Evolutionary conservation across 192 early-diverging fungal genomes (phyloP), one percentile per base, ranked within the genome.

Genomic region (Backusella parvicylindrica): DNA sequence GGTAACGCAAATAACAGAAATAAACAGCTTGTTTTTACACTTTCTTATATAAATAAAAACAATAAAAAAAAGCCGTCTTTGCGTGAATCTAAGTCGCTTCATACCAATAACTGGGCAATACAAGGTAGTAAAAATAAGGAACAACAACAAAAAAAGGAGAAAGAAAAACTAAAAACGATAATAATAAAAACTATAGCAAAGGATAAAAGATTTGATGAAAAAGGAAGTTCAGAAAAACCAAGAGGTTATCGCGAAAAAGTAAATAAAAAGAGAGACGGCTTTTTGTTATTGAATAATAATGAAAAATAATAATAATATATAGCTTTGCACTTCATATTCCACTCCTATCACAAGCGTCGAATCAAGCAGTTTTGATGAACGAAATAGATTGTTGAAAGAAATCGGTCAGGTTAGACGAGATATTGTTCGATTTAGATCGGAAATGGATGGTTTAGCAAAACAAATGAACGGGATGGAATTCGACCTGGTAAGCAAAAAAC

Each of bases 391-490:
- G 12, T 28, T 75, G 28, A 49, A 18, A n/a, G 74, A 75, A 47
- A 67, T 75, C 35, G 33, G 49, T 66, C 40, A 75, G 50, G 72
- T 72, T 4, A 68, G 72, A 32, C n/a, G 70, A 49, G 65, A 78
- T 26, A 67, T 78, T 26, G 47, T 56, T 32, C 60, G 68, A 6
- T 69, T 78, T 26, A 68, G 77, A 60, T 38, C 73, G 32, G 43
- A 74, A 47, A 78, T 78, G 77, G 65, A 73, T 49, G 72, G 72
- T 63, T 63, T 78, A 21, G 70, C 77, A 40, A 78, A 74, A 37
- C 72, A 78, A 50, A 64, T 78, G 56, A 32, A 78, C 36, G 72
- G 67, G 56, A 78, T 78, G 71, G 71, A 71, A 28, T 32, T 60
- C 28, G 72, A 78, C 53, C 33, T 78, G 49, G 77, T 78, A 70